A percentile compares a stretch with the other conserved stretches of the same genome.
These are phyloP conservation scores for Leptomonas seymouri DNA, from an alignment of 208 protist genomes.

Conservation along the genomic window DNA sequence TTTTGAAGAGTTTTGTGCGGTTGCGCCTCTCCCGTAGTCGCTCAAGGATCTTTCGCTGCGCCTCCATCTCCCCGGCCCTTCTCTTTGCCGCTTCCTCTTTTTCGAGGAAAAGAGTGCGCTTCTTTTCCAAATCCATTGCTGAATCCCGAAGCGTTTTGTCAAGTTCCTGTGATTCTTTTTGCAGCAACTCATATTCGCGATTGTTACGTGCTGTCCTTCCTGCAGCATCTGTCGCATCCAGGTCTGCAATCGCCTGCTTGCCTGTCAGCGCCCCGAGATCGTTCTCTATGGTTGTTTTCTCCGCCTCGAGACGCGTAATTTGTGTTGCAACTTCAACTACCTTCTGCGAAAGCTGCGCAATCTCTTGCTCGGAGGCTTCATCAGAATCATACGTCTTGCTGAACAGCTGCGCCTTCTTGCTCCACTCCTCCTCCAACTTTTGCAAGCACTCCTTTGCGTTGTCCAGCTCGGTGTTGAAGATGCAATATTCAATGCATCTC, in stretches of 20 bases:
- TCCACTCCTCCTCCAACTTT: conserved; percentile 67
- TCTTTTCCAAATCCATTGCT: conserved; percentile 36
- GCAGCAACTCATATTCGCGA: conserved; percentile 46
- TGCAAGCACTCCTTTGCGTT: conserved; percentile 53
- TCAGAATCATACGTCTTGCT: conserved; percentile 54
- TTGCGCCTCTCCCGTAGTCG: conserved; percentile 89
- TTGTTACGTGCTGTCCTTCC: conserved; percentile 44
- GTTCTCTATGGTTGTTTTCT: conserved; percentile 57
- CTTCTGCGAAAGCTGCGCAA: conserved; percentile 39
- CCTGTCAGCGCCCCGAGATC: conserved; percentile 54
- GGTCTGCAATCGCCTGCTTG: conserved; percentile 66
- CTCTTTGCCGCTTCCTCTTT: conserved; percentile 41
- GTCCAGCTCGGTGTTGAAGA: conserved; percentile 80
- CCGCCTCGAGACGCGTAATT: conserved; percentile 56
- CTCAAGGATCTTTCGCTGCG: conserved; percentile 64
- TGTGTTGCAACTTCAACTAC: conserved; percentile 44
- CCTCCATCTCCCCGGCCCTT: conserved; percentile 42
- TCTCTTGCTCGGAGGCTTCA: conserved; percentile 45
- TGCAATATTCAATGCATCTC: conserved; percentile 92
- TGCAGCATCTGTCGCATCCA: conserved; percentile 64
- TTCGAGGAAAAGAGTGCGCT: conserved; percentile 34
- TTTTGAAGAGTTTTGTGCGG: conserved; percentile 91
- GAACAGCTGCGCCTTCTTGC: conserved; percentile 33
- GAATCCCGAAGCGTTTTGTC: conserved; percentile 38
- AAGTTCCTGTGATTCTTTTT: conserved; percentile 67